Conservation (phyloP, 179 eudicot species). For the Camellia oleifera region DNA sequence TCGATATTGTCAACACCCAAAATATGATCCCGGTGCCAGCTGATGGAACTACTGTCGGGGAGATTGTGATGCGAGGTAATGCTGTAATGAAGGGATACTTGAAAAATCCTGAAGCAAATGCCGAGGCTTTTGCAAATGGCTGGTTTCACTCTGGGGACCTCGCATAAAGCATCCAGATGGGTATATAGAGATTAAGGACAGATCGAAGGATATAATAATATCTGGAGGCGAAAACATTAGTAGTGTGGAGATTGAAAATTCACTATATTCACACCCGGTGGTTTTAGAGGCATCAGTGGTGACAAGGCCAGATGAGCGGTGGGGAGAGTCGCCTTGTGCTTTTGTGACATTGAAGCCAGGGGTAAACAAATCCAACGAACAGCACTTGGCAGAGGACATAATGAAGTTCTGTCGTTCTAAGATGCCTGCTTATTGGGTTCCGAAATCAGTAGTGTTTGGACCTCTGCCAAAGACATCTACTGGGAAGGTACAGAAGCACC, state of each 20-base stretch:
- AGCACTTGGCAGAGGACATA: conserved; percentile 58
- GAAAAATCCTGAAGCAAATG: conserved; percentile 81
- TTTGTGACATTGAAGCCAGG: conserved; percentile 68
- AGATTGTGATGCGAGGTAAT: conserved; percentile 80
- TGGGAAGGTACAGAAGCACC: conserved; percentile 89
- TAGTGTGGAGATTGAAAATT: conserved; percentile 82
- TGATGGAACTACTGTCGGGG: conserved; percentile 84
- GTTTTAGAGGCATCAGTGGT: conserved; percentile 77
- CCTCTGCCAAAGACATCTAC: conserved; percentile 93
- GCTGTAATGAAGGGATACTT: conserved; percentile 90
- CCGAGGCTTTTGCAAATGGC: conserved; percentile 74
- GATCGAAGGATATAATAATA: conserved; percentile 88
- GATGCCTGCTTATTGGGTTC: conserved; percentile 90
- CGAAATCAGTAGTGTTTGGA: conserved; percentile 77
- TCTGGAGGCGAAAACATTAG: conserved; percentile 97
- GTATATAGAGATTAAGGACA: conserved; percentile 83
- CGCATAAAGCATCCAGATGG: conserved; percentile 78
- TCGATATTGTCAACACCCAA: conserved; percentile 60
- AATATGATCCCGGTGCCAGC: conserved; percentile 78
- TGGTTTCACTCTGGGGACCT: conserved; percentile 93
- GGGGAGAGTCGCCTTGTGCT: conserved; percentile 98
- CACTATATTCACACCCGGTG: conserved; percentile 61
- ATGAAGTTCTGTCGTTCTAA: conserved; percentile 70
- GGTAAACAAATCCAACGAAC: conserved; percentile 43
- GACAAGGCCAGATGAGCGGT: conserved; percentile 73